phyloP scores from a whole-genome alignment of 225 moss, liverwort and hornwort genomes.

The Ulota crispa region DNA sequence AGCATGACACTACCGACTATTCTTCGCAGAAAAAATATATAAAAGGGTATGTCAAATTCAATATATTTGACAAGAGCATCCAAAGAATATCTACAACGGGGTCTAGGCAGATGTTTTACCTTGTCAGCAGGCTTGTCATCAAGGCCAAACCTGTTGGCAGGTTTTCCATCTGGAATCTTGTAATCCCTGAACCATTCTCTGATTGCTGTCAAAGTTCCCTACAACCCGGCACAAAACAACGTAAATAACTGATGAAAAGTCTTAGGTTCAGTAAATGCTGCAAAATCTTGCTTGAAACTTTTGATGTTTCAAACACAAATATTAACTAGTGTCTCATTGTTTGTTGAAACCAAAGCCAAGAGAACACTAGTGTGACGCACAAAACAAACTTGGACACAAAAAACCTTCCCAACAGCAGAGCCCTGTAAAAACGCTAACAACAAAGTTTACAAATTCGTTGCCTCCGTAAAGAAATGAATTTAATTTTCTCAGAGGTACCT shows the following conservation, averaged over 20 bases:
- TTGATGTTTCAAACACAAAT: background rate
- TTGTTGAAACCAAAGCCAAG: background rate
- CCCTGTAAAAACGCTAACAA: background rate
- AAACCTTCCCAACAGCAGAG: background rate
- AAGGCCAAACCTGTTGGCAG: conserved; percentile 89
- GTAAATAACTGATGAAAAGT: conserved; percentile 1
- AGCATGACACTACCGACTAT: background rate
- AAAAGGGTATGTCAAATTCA: background rate
- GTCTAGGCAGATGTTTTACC: conserved; percentile 36
- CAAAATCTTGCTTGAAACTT: background rate
- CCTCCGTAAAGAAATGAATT: background rate
- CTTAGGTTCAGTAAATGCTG: background rate
- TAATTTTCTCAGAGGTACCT: background rate
- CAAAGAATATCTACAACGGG: background rate
- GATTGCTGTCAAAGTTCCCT: conserved; percentile 94
- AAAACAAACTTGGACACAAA: background rate
- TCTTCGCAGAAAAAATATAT: background rate
- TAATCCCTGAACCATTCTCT: conserved; percentile 98
- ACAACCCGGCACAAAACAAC: conserved; percentile 14
- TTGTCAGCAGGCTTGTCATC: conserved; percentile 83
- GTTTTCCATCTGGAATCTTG: conserved; percentile 99
- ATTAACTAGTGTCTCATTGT: background rate
- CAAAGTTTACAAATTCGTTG: background rate
- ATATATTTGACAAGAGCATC: background rate
- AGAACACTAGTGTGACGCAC: background rate